phyloP scores from a whole-genome alignment of 495 filamentous ascomycete genomes.

The Sporormia fimetaria region DNA sequence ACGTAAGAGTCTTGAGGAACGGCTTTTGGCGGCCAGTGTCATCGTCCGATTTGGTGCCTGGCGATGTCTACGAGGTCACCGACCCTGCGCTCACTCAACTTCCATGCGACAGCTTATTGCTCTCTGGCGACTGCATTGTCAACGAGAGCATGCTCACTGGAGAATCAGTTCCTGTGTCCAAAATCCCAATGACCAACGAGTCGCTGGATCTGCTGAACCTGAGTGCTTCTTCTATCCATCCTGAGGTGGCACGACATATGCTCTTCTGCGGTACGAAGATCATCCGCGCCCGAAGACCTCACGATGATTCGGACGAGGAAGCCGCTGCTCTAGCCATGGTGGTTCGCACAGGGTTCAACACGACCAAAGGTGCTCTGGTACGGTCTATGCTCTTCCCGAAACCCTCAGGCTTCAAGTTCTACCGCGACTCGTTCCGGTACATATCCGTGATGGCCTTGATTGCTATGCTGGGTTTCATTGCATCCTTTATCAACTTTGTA shows the following conservation, averaged over 20 bases:
- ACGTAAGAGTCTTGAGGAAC: constrained; percentile 82
- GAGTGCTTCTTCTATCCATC: constrained; percentile 62
- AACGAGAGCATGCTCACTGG: constrained; percentile 99
- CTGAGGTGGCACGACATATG: constrained; percentile 74
- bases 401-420: constrained; percentile 96
- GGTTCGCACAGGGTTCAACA: constrained; percentile 89
- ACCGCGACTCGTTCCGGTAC: constrained; percentile 93
- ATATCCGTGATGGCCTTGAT: constrained; percentile 95
- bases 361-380: constrained; percentile 90
- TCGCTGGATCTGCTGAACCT: constrained; percentile 63
- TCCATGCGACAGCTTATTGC: constrained; percentile 82
- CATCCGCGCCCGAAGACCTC: constrained; percentile 76
- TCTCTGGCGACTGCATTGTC: constrained; percentile 94
- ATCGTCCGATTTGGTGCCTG: constrained; percentile 83
- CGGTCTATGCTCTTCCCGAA: constrained; percentile 99
- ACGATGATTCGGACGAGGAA: constrained; percentile 74
- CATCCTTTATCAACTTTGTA: constrained; percentile 87
- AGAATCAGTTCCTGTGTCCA: constrained; percentile 95
- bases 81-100: constrained; percentile 91
- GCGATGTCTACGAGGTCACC: constrained; percentile 94
- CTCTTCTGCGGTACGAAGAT: constrained; percentile 94
- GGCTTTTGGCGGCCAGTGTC: constrained; percentile 88
- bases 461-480: constrained; percentile 75
- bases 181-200: constrained; percentile 74
- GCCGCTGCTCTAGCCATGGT: constrained; percentile 87